Evolutionary conservation across 208 protist genomes (phyloP).

Genomic region (Leishmania gerbilli): DNA sequence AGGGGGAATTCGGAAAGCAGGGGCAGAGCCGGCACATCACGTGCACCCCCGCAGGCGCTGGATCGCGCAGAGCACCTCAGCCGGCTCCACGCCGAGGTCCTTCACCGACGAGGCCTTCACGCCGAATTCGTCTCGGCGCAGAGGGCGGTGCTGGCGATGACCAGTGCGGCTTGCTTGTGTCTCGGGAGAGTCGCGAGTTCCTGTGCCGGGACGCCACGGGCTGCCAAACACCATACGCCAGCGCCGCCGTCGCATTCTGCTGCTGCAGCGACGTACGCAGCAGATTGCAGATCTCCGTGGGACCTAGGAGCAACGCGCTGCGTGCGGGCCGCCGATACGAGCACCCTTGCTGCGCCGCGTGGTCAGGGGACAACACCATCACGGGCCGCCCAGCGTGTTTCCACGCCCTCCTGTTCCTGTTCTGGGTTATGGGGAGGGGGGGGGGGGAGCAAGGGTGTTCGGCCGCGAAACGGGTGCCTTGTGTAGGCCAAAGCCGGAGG

Average conservation of each 20-base stretch:
- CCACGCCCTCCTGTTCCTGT: too few relatives aligned
- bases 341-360: too few relatives aligned
- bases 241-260: neutral
- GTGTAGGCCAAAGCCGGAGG: too few relatives aligned
- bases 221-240: neutral
- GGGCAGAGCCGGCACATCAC: neutral
- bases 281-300: neutral
- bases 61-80: conserved; percentile 6
- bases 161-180: neutral
- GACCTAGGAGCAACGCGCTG: too few relatives aligned
- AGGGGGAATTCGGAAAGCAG: neutral
- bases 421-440: too few relatives aligned
- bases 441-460: too few relatives aligned
- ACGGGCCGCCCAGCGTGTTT: too few relatives aligned
- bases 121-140: neutral
- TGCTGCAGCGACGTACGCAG: neutral
- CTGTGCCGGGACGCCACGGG: neutral
- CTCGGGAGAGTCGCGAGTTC: neutral
- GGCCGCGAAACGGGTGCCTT: too few relatives aligned
- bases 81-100: neutral
- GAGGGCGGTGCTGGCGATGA: conserved; percentile 6
- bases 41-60: neutral
- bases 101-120: neutral
- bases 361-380: too few relatives aligned
- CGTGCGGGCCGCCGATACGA: too few relatives aligned